Evolutionary conservation across 2,329 filamentous ascomycete genomes (phyloP).

Genomic region (Onygena corvina): DNA sequence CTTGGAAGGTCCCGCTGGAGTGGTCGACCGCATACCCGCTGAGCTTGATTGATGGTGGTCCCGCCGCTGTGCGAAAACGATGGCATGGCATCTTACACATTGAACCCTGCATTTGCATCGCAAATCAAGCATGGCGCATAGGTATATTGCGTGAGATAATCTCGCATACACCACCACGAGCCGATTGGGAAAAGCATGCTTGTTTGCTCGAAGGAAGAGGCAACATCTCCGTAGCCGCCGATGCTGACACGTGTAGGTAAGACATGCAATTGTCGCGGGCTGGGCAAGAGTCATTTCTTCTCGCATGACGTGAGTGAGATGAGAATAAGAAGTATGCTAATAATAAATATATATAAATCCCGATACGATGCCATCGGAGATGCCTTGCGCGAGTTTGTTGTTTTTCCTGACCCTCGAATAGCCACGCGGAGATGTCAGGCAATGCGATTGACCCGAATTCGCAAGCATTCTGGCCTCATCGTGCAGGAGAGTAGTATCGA

Average conservation of each 20-base stretch:
- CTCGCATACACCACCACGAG: neutral
- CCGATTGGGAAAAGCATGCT: neutral
- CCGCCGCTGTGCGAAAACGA: neutral
- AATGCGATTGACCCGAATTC: neutral
- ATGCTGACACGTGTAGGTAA: neutral
- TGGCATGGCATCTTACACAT: neutral
- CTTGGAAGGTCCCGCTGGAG: neutral
- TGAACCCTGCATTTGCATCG: slow-evolving; percentile 3
- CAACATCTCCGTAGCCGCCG: neutral
- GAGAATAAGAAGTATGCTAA: neutral
- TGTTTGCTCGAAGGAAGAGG: neutral
- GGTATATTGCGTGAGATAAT: no score
- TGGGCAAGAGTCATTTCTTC: neutral
- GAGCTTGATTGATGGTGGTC: slow-evolving; percentile 4
- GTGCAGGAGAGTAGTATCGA: neutral
- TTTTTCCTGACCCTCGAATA: neutral
- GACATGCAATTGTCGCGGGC: neutral
- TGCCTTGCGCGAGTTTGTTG: neutral
- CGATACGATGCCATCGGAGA: neutral
- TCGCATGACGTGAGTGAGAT: slow-evolving; percentile 1
- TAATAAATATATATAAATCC: slow-evolving; percentile 3
- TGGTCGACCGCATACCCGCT: slow-evolving; percentile 3
- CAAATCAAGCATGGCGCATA: neutral
- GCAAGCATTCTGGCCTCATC: neutral
- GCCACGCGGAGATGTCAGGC: neutral